Conservation (phyloP, 2,329 filamentous ascomycete genomes). For the Tolypocladium inflatum region DNA sequence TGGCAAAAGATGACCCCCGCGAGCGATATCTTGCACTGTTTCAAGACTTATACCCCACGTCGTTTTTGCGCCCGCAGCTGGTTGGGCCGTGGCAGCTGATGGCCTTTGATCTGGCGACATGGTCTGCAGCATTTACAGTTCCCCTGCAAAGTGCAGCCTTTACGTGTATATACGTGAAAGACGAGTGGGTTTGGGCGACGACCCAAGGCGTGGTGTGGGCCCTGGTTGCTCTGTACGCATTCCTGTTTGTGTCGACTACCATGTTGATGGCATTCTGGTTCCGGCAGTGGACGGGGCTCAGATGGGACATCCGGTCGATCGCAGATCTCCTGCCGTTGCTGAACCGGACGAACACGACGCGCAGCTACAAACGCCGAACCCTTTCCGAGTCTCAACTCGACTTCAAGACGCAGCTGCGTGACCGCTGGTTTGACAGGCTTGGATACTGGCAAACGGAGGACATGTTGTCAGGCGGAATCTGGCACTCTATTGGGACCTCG, state of each 20-base stretch:
- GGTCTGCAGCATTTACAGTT: conserved; percentile 70
- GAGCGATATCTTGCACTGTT: conserved; percentile 58
- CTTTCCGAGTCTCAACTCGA: conserved; percentile 39
- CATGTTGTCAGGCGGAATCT: conserved; percentile 52
- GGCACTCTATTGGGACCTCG: conserved; percentile 64
- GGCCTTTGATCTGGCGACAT: conserved; percentile 57
- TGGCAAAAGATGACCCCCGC: conserved; percentile 55
- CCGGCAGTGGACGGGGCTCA: conserved; percentile 59
- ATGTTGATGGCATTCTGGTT: conserved; percentile 55
- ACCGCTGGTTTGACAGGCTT: conserved; percentile 58
- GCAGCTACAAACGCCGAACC: conserved; percentile 62
- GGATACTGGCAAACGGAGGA: conserved; percentile 76
- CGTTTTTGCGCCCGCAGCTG: conserved; percentile 54
- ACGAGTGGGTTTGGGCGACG: conserved; percentile 68
- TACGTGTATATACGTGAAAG: conserved; percentile 47
- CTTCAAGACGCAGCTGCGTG: conserved; percentile 42
- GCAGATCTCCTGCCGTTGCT: conserved; percentile 74
- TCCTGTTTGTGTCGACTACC: conserved; percentile 48
- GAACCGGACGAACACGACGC: conserved; percentile 68
- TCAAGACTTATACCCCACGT: conserved; percentile 56
- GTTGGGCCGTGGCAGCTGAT: conserved; percentile 57
- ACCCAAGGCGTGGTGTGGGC: conserved; percentile 73
- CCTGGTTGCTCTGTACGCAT: conserved; percentile 61
- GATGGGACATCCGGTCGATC: conserved; percentile 77
- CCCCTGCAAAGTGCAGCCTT: conserved; percentile 75